These are phyloP conservation scores for Hymenoscyphus occultus DNA, from an alignment of 2,329 filamentous ascomycete genomes.

Conservation along the genomic window DNA sequence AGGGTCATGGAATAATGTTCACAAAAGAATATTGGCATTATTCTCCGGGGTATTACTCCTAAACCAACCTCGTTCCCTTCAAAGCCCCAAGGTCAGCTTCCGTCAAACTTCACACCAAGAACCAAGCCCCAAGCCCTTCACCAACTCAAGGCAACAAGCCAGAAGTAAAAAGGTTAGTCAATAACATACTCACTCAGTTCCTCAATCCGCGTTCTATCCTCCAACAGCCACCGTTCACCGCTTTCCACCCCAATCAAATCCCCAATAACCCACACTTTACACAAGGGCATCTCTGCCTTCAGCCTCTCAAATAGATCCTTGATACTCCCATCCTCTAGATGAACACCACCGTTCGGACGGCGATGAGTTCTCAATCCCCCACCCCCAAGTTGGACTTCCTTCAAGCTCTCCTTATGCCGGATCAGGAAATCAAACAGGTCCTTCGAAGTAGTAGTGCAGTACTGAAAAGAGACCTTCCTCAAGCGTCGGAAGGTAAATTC, in stretches of 20 bases:
- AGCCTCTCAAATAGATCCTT: constrained; percentile 43
- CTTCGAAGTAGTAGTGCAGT: constrained; percentile 44
- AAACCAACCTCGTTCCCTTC: not conserved
- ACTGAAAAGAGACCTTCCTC: constrained; percentile 44
- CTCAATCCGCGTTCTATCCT: constrained; percentile 6
- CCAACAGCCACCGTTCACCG: constrained; percentile 24
- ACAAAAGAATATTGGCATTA: not conserved
- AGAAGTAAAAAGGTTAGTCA: constrained; percentile 13
- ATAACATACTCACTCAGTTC: constrained; percentile 20
- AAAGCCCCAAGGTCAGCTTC: not conserved
- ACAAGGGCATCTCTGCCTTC: constrained; percentile 22
- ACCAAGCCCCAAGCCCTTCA: not conserved
- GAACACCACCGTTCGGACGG: constrained; percentile 44
- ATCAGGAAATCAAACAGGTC: constrained; percentile 44
- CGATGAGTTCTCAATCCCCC: constrained; percentile 41
- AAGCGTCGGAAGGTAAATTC: constrained; percentile 41
- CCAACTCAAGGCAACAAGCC: no score
- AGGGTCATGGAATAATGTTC: not conserved
- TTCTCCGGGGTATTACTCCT: not conserved
- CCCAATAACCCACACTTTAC: constrained; percentile 39
- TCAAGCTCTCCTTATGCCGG: constrained; percentile 40
- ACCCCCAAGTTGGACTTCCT: constrained; percentile 45
- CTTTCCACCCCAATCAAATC: constrained; percentile 32
- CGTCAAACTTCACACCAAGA: not conserved
- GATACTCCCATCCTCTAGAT: constrained; percentile 45